These are phyloP conservation scores for Chrysosporium queenslandicum DNA, from an alignment of 2,329 filamentous ascomycete genomes.

Conservation along the genomic window DNA sequence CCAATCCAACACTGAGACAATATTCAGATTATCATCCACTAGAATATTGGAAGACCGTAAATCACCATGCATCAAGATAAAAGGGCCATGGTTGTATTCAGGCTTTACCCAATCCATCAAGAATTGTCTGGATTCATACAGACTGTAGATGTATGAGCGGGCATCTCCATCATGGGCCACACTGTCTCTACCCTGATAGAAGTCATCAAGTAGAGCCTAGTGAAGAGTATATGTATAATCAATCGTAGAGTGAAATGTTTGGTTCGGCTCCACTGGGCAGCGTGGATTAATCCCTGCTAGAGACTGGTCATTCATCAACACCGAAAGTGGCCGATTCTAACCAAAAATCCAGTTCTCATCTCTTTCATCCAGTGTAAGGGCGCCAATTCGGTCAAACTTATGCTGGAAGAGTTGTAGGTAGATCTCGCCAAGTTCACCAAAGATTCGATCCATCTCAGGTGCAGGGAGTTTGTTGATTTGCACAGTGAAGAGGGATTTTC, in stretches of 20 bases:
- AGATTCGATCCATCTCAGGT: not conserved
- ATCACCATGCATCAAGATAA: constrained; percentile 14
- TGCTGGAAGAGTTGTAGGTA: constrained; percentile 10
- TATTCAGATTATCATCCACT: constrained; percentile 10
- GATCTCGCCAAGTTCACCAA: constrained; percentile 7
- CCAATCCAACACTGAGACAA: constrained; percentile 9
- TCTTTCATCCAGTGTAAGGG: constrained; percentile 3
- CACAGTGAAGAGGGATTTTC: constrained; percentile 2
- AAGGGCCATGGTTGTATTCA: constrained; percentile 12
- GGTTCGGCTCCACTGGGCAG: not conserved
- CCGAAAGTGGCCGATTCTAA: constrained; percentile 9
- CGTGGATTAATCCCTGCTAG: not conserved
- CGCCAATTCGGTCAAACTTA: constrained; percentile 11
- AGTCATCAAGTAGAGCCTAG: constrained; percentile 11
- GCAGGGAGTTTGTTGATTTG: not conserved
- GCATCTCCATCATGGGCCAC: constrained; percentile 13
- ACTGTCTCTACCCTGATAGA: constrained; percentile 9
- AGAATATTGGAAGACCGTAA: constrained; percentile 12
- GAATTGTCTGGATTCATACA: constrained; percentile 2
- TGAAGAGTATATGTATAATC: constrained; percentile 9
- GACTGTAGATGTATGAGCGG: constrained; percentile 9
- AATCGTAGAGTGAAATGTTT: constrained; percentile 10
- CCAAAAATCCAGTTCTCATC: constrained; percentile 12
- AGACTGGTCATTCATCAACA: constrained; percentile 9
- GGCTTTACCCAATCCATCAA: constrained; percentile 12